Evolutionary conservation across 257 asterid species (phyloP), one percentile per base, ranked within the genome.

Genomic region (Solanum bulbocastanum): DNA sequence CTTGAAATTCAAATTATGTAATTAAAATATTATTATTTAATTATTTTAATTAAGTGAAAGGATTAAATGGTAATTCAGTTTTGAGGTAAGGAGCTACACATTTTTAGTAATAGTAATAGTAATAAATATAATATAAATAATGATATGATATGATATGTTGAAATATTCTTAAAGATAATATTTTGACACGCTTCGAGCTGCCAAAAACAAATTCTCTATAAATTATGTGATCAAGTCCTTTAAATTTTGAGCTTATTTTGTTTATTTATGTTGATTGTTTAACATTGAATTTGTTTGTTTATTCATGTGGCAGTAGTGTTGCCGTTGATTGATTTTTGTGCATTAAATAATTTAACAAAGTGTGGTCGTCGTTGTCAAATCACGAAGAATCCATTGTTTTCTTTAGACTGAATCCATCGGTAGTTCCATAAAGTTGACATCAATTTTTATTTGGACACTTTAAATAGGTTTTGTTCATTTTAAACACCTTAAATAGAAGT

Each of bases 21-120:
- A 52, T 16, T 52, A 52, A 5, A 2, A 52, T 52, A 52, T 52
- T 52, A 49, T 16, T 52, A 52, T 16, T 52, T 52, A 16, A 52
- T 52, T 8, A 0, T 52, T 16, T 16, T 1, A 52, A 16, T 16
- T 52, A 52, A 52, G 23, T 52, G 62, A 0, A 16, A 52, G 10
- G 1, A 0, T 1, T 5, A 52, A 52, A 18, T 52, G 0, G 0
- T 18, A 52, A 52, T 52, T 0, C 1, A 52, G 0, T 0, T 52
- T 16, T 16, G 1, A 52, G 4, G 9, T 52, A 5, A 52, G 62
- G 1, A 52, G 0, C 1, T 52, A 0, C 0, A 0, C 0, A 52
- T 18, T 52, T 52, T 52, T 52, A 6, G 10, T 49, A 49, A 49
- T 65, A 65, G 49, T 10, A 46, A 5, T 49, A 49, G 22, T 14